Percentiles rank a stretch among this genome's conserved stretches.
phyloP scores from a whole-genome alignment of 83 land plant genomes.

The Picea mariana region DNA sequence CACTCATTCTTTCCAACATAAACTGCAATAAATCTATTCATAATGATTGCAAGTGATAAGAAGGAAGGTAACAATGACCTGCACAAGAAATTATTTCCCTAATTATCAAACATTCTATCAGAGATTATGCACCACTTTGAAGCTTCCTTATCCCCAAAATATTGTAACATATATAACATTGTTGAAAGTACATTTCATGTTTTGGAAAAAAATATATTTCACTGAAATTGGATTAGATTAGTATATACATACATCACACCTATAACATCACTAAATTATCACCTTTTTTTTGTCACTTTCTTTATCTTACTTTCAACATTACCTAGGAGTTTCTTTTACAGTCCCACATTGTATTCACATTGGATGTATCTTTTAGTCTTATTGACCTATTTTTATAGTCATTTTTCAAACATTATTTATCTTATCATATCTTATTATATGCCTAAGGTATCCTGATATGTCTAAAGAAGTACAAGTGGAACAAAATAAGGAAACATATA shows the following conservation, averaged over 20 bases:
- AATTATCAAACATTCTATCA: not conserved
- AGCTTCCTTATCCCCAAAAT: not conserved
- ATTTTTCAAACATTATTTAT: no score
- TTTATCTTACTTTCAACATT: no score
- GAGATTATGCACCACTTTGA: not conserved
- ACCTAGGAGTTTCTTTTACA: no score
- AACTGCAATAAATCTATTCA: slow-evolving; percentile 71
- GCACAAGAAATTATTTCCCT: slow-evolving; percentile 15
- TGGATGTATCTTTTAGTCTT: not conserved
- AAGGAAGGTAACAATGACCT: slow-evolving; percentile 84
- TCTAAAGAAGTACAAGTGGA: not conserved
- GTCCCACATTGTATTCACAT: not conserved
- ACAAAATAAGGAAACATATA: not conserved
- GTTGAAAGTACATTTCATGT: not conserved
- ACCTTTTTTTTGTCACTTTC: no score
- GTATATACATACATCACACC: no score
- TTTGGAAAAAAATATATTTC: no score
- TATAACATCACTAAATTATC: no score
- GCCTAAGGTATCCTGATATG: not conserved
- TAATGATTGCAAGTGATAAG: slow-evolving; percentile 66
- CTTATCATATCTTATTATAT: not conserved
- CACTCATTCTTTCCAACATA: slow-evolving; percentile 61
- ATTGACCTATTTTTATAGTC: no score
- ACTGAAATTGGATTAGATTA: no score
- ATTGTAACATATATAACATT: not conserved